Base-by-base conservation (phyloP, 352 stramenopile species). In the Globisporangium mamillatum region DNA sequence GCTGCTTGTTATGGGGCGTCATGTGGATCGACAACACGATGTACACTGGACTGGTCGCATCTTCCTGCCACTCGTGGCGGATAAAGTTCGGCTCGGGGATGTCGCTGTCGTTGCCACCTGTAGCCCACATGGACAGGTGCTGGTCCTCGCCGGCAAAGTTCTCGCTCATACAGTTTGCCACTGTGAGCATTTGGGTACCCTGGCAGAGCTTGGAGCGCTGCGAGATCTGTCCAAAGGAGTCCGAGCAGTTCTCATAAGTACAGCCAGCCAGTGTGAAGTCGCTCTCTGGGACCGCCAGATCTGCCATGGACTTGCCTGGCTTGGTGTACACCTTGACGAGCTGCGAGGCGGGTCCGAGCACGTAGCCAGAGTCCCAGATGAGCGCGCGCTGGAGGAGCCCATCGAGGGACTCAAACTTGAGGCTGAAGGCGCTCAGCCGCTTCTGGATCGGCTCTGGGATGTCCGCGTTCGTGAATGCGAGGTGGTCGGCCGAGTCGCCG, bases 311-410 rank as follows among this genome's bases (percentile, higher is more conserved):
- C 24, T 54, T 41, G 0, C 70, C 66, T 2, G 54, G 52, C n/a
- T 75, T 63, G 14, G 71, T 80, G 67, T 59, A 73, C n/a, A 82
- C 72, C 66, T 77, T 64, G 38, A 72, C 68, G 16, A 52, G 46
- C 20, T 78, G 54, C 24, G 72, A 67, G n/a, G 50, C 60, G 0
- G 10, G 44, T 22, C 54, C 60, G 29, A 78, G 25, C 0, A 60
- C 74, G 62, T 82, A 91, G 0, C 81, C 82, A 3, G 64, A 74
- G 50, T 91, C 82, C 82, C 80, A 91, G 6, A 91, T 65, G 57
- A 91, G 64, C 3, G 79, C 81, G 9, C 78, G 80, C 53, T 91
- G 82, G 0, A 85, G 63, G 24, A 80, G 63, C 4, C 74, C 74
- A 3, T 71, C 58, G 32, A 83, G 64, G 16, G 72, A 63, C 2